Conservation (phyloP, 1,284 basidiomycete species). For the Agaricales sp. region DNA sequence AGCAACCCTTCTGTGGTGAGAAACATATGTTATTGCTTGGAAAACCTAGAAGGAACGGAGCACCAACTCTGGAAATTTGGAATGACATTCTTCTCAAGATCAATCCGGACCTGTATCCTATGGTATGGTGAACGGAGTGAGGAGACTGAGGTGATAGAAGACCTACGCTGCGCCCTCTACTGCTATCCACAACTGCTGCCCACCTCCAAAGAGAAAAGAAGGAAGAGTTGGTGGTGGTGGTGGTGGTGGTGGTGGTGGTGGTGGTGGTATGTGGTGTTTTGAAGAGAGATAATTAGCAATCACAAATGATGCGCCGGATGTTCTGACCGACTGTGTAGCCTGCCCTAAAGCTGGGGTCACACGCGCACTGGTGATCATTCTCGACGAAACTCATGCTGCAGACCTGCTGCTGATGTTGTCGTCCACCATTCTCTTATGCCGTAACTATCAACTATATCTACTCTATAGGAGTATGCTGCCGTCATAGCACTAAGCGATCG, state of each 20-base stretch:
- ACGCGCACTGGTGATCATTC: too few relatives aligned
- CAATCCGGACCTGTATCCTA: background rate
- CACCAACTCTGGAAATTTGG: background rate
- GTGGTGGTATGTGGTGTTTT: background rate
- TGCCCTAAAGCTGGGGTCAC: too few relatives aligned
- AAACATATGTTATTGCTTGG: too few relatives aligned
- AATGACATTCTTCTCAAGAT: background rate
- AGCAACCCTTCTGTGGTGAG: slow-evolving; percentile 76
- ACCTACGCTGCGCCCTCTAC: background rate
- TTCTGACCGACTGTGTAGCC: too few relatives aligned
- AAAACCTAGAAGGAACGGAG: background rate
- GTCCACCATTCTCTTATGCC: too few relatives aligned
- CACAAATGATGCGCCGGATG: too few relatives aligned
- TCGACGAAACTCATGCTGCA: too few relatives aligned
- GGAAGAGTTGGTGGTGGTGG: background rate
- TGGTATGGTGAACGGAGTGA: background rate
- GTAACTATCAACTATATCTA: too few relatives aligned
- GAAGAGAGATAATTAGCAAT: too few relatives aligned
- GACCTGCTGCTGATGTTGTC: too few relatives aligned
- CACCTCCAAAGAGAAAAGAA: background rate
- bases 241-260: background rate
- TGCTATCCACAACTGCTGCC: background rate
- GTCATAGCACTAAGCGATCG: too few relatives aligned
- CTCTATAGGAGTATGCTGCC: too few relatives aligned
- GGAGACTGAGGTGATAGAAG: background rate